Conservation (phyloP, 2,329 filamentous ascomycete genomes). For the Graphiopsis chlorocephala region DNA sequence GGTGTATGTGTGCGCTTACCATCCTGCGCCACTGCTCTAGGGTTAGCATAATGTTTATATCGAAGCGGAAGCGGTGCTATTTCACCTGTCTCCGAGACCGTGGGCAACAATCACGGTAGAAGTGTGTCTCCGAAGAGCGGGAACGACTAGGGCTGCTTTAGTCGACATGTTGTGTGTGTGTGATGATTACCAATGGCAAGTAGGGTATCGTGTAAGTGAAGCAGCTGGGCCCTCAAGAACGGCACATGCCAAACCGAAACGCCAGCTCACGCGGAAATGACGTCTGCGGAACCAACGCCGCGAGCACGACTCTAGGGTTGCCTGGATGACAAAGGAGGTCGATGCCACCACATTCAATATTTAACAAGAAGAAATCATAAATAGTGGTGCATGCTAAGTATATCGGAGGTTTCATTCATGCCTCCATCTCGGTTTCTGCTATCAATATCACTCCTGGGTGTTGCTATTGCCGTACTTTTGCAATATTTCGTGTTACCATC, state of each 20-base stretch:
- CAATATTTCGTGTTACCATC: background rate
- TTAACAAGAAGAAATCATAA: background rate
- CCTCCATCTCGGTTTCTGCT: background rate
- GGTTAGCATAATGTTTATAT: background rate
- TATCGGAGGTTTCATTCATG: background rate
- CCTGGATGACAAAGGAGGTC: background rate
- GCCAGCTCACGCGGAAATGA: background rate
- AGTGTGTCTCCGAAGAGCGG: constrained; percentile 78
- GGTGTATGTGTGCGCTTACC: constrained; percentile 47
- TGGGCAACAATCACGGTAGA: constrained; percentile 94
- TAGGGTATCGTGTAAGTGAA: background rate
- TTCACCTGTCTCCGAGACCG: constrained; percentile 75
- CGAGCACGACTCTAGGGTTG: background rate
- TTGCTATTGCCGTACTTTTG: background rate
- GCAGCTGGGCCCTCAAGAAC: background rate
- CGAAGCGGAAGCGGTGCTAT: background rate
- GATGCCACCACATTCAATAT: background rate
- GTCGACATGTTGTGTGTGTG: constrained; percentile 37
- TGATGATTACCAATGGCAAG: background rate
- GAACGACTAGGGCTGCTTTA: constrained; percentile 63
- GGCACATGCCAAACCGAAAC: background rate
- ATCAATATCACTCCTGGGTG: background rate
- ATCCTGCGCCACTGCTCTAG: constrained; percentile 59
- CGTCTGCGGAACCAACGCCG: constrained; percentile 7
- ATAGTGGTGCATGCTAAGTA: background rate